Percentiles rank a stretch among this genome's conserved stretches.
phyloP scores from a whole-genome alignment of 164 flowering plant species.

The Houttuynia cordata region DNA sequence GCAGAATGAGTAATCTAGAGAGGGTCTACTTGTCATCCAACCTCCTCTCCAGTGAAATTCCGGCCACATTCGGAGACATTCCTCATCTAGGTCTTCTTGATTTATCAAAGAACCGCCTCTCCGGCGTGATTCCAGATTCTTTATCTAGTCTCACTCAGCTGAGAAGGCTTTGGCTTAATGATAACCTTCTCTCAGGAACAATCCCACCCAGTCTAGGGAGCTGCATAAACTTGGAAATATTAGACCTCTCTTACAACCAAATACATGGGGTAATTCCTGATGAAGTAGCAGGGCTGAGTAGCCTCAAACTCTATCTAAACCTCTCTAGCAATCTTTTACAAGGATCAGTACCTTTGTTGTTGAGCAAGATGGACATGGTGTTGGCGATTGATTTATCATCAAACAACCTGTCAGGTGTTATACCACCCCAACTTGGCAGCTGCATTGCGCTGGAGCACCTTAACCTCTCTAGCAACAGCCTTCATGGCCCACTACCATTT shows the following conservation, averaged over 20 bases:
- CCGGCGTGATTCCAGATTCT: slow-evolving; percentile 68
- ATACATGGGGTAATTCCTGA: slow-evolving; percentile 54
- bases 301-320: slow-evolving; percentile 73
- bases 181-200: slow-evolving; percentile 59
- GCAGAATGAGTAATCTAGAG: slow-evolving; percentile 51
- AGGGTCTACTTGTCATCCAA: slow-evolving; percentile 62
- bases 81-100: slow-evolving; percentile 78
- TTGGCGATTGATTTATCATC: slow-evolving; percentile 67
- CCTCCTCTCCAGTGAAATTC: slow-evolving; percentile 60
- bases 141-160: slow-evolving; percentile 64
- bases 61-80: slow-evolving; percentile 45
- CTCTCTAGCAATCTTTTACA: slow-evolving; percentile 49
- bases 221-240: slow-evolving; percentile 62
- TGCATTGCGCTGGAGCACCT: slow-evolving; percentile 83
- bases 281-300: slow-evolving; percentile 64
- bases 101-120: slow-evolving; percentile 59
- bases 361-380: slow-evolving; percentile 90
- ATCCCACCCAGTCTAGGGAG: slow-evolving; percentile 65
- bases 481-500: slow-evolving; percentile 45
- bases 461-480: slow-evolving; percentile 47
- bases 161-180: slow-evolving; percentile 52
- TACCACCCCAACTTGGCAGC: slow-evolving; percentile 70
- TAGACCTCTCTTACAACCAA: slow-evolving; percentile 65
- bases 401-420: slow-evolving; percentile 48
- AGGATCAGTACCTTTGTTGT: slow-evolving; percentile 66